These are phyloP conservation scores for Noccaea caerulescens DNA, from an alignment of 345 rosid species.

Conservation along the genomic window DNA sequence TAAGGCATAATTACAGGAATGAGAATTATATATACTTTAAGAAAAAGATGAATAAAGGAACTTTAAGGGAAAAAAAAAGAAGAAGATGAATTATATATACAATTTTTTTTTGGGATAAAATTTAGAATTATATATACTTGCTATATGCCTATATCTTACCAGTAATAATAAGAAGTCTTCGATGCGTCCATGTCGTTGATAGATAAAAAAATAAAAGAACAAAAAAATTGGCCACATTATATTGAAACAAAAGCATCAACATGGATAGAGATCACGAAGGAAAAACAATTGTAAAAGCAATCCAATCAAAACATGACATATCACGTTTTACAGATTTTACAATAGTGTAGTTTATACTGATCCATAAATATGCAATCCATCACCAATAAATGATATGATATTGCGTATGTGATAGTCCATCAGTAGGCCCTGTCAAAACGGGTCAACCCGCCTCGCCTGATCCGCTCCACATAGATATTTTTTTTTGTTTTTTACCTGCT, in stretches of 20 bases:
- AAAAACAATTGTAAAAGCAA: background rate
- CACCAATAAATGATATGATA: background rate
- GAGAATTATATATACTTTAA: no score
- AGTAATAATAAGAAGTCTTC: background rate
- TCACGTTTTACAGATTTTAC: conserved; percentile 1
- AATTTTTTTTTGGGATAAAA: no score
- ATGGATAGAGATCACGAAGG: background rate
- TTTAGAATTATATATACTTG: no score
- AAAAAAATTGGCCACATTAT: background rate
- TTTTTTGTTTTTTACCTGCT: no score
- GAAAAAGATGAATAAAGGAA: no score
- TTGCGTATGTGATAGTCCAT: background rate
- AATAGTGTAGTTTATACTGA: background rate
- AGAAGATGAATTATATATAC: no score
- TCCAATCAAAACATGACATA: background rate
- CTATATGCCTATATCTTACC: no score
- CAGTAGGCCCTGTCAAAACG: no score
- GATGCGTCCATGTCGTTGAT: background rate
- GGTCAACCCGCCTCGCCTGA: no score
- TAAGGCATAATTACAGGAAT: no score
- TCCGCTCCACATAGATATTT: no score
- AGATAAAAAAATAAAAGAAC: background rate
- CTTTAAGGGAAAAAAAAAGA: no score
- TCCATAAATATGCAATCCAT: background rate
- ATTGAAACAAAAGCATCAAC: background rate